A percentile compares a stretch with the other conserved stretches of the same genome.
These are phyloP conservation scores for Coprinopsis cinerea DNA, from an alignment of 768 basidiomycete genomes.

Conservation along the genomic window DNA sequence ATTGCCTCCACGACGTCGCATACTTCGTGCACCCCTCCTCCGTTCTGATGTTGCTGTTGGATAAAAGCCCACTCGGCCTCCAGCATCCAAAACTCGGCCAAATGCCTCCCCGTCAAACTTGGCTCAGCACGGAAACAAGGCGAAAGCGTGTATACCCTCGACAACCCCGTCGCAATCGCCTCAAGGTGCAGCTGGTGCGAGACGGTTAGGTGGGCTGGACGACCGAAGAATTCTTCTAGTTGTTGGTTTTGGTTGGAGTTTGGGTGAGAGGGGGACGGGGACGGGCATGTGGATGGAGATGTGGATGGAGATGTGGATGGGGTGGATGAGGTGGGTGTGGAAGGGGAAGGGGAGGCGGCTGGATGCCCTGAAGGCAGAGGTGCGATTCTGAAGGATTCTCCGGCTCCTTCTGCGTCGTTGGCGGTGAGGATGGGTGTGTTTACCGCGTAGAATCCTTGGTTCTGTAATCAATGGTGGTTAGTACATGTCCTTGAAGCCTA, in stretches of 20 bases:
- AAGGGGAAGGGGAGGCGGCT: conserved; percentile 12
- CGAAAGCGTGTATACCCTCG: conserved; percentile 86
- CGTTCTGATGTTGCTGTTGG: too few species aligned
- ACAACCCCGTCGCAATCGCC: conserved; percentile 68
- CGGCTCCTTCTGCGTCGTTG: conserved; percentile 94
- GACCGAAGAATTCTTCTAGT: conserved; percentile 61
- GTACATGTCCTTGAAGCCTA: conserved; percentile 4
- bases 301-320: conserved; percentile 17
- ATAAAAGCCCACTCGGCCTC: conserved; percentile 81
- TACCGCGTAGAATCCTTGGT: conserved; percentile 69
- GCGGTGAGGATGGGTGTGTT: conserved; percentile 88
- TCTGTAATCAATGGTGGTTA: conserved; percentile 33
- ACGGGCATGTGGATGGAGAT: conserved; percentile 10
- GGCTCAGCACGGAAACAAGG: conserved; percentile 95
- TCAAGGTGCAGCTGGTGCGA: conserved; percentile 97
- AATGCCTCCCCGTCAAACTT: conserved; percentile 82
- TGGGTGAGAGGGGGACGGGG: conserved; percentile 4
- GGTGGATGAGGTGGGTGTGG: conserved; percentile 22
- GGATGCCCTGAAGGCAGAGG: conserved; percentile 21
- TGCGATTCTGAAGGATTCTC: conserved; percentile 79
- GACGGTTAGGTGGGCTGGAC: conserved; percentile 82
- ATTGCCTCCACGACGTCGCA: conserved; percentile 36
- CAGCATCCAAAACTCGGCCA: conserved; percentile 99
- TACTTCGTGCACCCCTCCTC: conserved; percentile 36
- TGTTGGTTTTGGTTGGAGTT: too few species aligned